A percentile compares a stretch with the other conserved stretches of the same genome.
Evolutionary conservation across 345 rosid species (phyloP).

Genomic region (Microcos paniculata): DNA sequence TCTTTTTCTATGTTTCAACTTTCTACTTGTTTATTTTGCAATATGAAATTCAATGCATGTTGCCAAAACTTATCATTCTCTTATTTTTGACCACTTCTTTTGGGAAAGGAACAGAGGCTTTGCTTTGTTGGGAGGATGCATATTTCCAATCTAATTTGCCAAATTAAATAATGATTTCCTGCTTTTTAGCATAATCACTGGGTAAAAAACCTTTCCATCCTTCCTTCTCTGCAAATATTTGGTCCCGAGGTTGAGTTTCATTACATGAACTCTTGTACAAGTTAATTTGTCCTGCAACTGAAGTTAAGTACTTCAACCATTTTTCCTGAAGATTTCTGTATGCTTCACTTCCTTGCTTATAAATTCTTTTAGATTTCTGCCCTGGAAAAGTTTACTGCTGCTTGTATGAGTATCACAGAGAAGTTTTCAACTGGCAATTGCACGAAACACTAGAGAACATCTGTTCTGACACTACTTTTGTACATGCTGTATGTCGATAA

Average conservation of each 20-base stretch:
- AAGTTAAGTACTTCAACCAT: neutral
- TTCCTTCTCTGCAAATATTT: too few relatives aligned
- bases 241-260: neutral
- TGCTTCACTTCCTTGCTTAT: neutral
- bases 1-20: too few relatives aligned
- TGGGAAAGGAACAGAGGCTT: too few relatives aligned
- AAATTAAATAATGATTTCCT: too few relatives aligned
- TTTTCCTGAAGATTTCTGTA: neutral
- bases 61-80: too few relatives aligned
- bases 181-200: neutral
- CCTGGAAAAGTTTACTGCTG: neutral
- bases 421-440: neutral
- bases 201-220: neutral
- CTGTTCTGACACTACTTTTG: constrained; percentile 13
- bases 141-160: too few relatives aligned
- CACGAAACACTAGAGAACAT: neutral
- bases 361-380: neutral
- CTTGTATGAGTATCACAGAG: neutral
- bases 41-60: too few relatives aligned
- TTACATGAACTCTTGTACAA: neutral
- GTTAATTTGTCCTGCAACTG: too few relatives aligned
- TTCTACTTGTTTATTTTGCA: too few relatives aligned
- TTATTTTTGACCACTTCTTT: too few relatives aligned
- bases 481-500: constrained; percentile 12
- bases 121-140: too few relatives aligned